Conservation (phyloP, 331 rosid genomes). For the Rhamnella rubrinervis region DNA sequence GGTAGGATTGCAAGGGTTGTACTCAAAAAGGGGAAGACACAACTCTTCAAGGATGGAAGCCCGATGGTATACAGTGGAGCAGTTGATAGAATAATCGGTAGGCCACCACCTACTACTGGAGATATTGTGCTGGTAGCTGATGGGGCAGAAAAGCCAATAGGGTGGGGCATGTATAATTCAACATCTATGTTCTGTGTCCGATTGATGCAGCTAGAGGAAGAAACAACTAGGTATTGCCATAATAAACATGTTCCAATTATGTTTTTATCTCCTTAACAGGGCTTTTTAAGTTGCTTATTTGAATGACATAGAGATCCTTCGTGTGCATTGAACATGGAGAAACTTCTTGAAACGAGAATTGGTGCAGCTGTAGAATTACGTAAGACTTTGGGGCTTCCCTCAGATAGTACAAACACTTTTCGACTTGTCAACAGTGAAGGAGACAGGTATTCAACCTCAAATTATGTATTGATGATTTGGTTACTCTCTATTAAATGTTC, state of each 20-base stretch:
- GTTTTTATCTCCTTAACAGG: slow-evolving; percentile 12
- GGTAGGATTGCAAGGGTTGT: slow-evolving; percentile 89
- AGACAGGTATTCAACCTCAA: slow-evolving; percentile 56
- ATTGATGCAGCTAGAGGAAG: slow-evolving; percentile 89
- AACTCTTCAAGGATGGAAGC: slow-evolving; percentile 92
- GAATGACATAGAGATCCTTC: slow-evolving; percentile 50
- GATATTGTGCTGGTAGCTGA: slow-evolving; percentile 84
- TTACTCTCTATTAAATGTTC: too few relatives aligned
- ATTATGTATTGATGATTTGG: background rate
- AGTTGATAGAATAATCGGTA: slow-evolving; percentile 82
- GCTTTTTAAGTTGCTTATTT: slow-evolving; percentile 21
- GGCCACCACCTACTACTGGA: slow-evolving; percentile 93
- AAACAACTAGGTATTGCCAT: slow-evolving; percentile 59
- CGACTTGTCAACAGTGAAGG: slow-evolving; percentile 92
- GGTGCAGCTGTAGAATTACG: slow-evolving; percentile 65
- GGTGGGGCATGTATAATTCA: slow-evolving; percentile 95
- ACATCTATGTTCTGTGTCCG: slow-evolving; percentile 88
- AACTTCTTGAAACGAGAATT: slow-evolving; percentile 72
- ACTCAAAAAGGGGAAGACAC: slow-evolving; percentile 88
- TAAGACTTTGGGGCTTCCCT: slow-evolving; percentile 74
- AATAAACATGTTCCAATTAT: slow-evolving; percentile 9
- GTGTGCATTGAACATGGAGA: slow-evolving; percentile 66
- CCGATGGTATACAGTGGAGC: slow-evolving; percentile 99
- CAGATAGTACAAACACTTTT: slow-evolving; percentile 68
- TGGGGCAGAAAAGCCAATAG: slow-evolving; percentile 79